Evolutionary conservation across 2,329 filamentous ascomycete genomes (phyloP).

Genomic region (Coleophoma eucalyptorum): DNA sequence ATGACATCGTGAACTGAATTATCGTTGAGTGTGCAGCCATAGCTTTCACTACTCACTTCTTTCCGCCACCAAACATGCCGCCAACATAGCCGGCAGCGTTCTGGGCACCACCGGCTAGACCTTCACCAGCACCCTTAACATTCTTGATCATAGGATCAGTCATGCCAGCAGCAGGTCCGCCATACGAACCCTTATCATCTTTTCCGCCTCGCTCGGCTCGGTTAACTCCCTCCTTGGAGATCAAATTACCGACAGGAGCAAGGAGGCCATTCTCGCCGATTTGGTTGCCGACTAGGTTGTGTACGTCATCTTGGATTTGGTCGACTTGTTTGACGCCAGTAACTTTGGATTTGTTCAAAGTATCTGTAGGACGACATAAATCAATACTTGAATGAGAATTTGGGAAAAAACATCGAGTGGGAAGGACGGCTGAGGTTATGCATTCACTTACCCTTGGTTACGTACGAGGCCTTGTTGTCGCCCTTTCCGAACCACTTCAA

Average conservation of each 20-base stretch:
- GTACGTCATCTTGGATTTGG: slow-evolving; percentile 62
- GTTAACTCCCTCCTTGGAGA: slow-evolving; percentile 63
- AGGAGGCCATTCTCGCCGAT: slow-evolving; percentile 65
- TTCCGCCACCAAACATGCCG: slow-evolving; percentile 7
- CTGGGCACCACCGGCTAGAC: slow-evolving; percentile 8
- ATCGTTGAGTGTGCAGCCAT: background rate
- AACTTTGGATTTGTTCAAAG: slow-evolving; percentile 66
- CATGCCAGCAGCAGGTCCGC: slow-evolving; percentile 4
- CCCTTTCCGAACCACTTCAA: slow-evolving; percentile 66
- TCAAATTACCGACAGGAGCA: slow-evolving; percentile 58
- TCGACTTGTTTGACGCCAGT: slow-evolving; percentile 65
- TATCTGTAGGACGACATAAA: slow-evolving; percentile 39
- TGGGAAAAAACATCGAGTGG: too few species aligned
- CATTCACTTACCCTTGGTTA: slow-evolving; percentile 54
- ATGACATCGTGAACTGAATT: background rate
- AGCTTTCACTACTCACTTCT: slow-evolving; percentile 1
- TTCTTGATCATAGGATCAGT: slow-evolving; percentile 4
- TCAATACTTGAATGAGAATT: slow-evolving; percentile 2
- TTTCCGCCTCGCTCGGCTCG: slow-evolving; percentile 60
- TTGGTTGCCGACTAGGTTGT: slow-evolving; percentile 59
- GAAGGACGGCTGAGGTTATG: background rate
- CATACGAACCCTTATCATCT: slow-evolving; percentile 52
- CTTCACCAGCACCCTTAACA: slow-evolving; percentile 7
- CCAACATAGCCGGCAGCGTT: background rate
- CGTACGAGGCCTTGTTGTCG: slow-evolving; percentile 73